These are phyloP conservation scores for Dactylellina haptotyla DNA, from an alignment of 2,329 filamentous ascomycete species.

Conservation along the genomic window DNA sequence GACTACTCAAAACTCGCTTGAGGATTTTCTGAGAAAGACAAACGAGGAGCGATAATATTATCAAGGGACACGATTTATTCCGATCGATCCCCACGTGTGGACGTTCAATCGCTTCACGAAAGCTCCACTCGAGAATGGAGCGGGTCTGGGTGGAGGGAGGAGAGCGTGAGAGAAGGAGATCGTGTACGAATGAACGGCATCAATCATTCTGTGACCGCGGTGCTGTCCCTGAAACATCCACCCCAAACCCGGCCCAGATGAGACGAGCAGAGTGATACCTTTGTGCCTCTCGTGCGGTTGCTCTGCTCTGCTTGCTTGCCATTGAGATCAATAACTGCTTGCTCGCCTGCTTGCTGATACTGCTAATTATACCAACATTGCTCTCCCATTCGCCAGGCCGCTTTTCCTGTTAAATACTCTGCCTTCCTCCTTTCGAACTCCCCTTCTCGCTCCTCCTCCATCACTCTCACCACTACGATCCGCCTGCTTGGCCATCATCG, in stretches of 20 bases:
- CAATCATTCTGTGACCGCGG: constrained; percentile 35
- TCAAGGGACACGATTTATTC: constrained; percentile 11
- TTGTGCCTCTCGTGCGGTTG: too few relatives aligned
- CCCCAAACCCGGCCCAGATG: constrained; percentile 22
- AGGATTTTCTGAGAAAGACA: too few relatives aligned
- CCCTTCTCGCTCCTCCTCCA: neutral
- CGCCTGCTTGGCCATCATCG: neutral
- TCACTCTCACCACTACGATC: neutral
- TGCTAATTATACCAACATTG: constrained; percentile 26
- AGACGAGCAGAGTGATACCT: constrained; percentile 19
- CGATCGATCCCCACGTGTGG: constrained; percentile 23
- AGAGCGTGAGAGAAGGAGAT: neutral
- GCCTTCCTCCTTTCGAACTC: neutral
- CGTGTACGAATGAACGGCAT: neutral
- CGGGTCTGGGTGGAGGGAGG: neutral
- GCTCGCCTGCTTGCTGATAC: constrained; percentile 27
- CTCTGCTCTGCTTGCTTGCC: neutral
- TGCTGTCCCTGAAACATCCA: constrained; percentile 46
- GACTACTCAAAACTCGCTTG: too few relatives aligned
- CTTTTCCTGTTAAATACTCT: too few relatives aligned
- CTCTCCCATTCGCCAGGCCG: constrained; percentile 1
- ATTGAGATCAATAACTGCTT: too few relatives aligned
- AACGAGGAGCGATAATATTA: too few relatives aligned
- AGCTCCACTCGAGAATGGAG: neutral
- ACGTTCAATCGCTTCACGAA: too few relatives aligned